Evolutionary conservation across 179 eudicot species (phyloP).

Genomic region (Nepenthes alata): DNA sequence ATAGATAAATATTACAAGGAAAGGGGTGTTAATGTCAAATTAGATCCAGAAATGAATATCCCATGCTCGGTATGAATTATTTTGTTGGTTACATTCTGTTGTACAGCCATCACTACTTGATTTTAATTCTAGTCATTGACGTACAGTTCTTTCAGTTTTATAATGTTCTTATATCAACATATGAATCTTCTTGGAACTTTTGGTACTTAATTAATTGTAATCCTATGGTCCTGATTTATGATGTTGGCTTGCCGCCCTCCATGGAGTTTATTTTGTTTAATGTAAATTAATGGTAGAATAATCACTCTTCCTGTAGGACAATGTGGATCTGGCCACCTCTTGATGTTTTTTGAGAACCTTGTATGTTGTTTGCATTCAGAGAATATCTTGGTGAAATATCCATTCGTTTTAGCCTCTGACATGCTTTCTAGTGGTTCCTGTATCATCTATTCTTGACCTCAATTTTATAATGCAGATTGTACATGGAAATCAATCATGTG

Average conservation of each 20-base stretch:
- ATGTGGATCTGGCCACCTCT: too few species aligned
- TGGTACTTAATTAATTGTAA: neutral
- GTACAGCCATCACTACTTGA: neutral
- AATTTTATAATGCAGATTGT: slow-evolving; percentile 49
- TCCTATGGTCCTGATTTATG: too few species aligned
- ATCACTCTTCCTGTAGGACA: too few species aligned
- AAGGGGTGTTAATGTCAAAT: slow-evolving; percentile 41
- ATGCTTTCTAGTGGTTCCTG: too few species aligned
- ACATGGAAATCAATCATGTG: slow-evolving; percentile 82
- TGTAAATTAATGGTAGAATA: too few species aligned
- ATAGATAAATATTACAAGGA: slow-evolving; percentile 61
- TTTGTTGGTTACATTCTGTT: neutral
- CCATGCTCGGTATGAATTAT: slow-evolving; percentile 72
- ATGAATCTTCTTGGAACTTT: neutral
- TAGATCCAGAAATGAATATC: slow-evolving; percentile 84
- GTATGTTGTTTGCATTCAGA: too few species aligned
- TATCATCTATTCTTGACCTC: neutral
- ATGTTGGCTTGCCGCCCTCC: too few species aligned
- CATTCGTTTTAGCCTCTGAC: too few species aligned
- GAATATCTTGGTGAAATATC: too few species aligned
- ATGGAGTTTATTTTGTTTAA: too few species aligned
- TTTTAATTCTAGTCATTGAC: neutral
- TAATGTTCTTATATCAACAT: neutral
- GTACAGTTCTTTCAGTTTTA: neutral
- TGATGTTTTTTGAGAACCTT: too few species aligned